Evolutionary conservation across 192 early-diverging fungal genomes (phyloP), one percentile per base, ranked within the genome.

Genomic region (Backusella tarrabulga): DNA sequence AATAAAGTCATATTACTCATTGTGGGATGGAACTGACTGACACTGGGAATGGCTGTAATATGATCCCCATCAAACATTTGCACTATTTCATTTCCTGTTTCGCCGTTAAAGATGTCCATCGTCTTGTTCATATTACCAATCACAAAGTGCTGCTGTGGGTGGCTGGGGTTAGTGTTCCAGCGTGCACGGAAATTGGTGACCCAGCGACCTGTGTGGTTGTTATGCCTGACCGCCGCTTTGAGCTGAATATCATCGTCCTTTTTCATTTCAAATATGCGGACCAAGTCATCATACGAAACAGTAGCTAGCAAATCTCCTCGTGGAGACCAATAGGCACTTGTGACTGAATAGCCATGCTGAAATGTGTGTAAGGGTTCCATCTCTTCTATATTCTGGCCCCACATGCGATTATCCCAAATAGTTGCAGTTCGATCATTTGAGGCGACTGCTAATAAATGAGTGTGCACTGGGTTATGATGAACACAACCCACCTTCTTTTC

Each of bases 71-170:
- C 91, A 46, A 74, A 79, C 14, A 93, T 75, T 29, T 83, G 79
- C 6, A 80, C 81, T 73, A 91, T 80, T 72, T 83, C 60, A 8
- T 85, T 81, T 6, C 90, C 91, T 32, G 81, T 85, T 44, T 83
- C 83, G 36, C 88, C 83, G 2, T 87, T 88, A 77, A 82, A 90
- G n/a, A 93, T 78, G 76, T 91, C 89, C 7, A 91, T 83, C 1
- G 85, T 82, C 66, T 87, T 85, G 54, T 84, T 85, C 92, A 93
- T 92, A 77, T 91, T 92, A n/a, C 91, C 92, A 73, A 93, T 79
- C 1, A 82, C 71, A 77, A 90, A 87, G 29, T 86, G 83, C n/a
- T 83, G 81, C 74, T 81, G 38, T 77, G 69, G 41, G 7, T 60
- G 82, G 50, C 8, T 6, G 15, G 80, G 75, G 56, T 85, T 86